Base-by-base conservation (phyloP, 352 stramenopile species). In the Phytophthora fragariae region DNA sequence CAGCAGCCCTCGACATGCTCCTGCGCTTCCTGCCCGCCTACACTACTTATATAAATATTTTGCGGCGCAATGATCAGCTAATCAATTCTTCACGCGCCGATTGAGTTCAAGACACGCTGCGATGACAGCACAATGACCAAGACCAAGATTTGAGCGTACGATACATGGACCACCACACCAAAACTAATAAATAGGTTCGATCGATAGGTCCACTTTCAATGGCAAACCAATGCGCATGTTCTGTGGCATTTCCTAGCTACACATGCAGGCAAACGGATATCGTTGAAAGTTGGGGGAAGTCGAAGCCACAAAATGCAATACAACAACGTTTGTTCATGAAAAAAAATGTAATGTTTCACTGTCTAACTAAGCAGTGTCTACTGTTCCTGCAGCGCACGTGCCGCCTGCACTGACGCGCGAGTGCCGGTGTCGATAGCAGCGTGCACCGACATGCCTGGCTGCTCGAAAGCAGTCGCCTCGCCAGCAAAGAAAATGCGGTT, bases 391-490 rank as follows among this genome's bases (percentile, higher is more conserved):
- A 95, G 71, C 19, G 85, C 88, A 44, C 41, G 52, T 4, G 68
- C 68, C 12, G 94, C 87, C 66, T 95, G 72, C 2, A 41, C 62
- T 1, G 89, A 87, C 0, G 87, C 89, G n/a, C 89, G 85, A 19
- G 80, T 86, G 24, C 89, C 89, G 10, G 89, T 95, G 57, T 95
- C 89, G 41, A 95, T 88, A 6, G 89, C 87, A 61, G 86, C 90
- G 67, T 95, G 89, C 59, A 95, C 89, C 10, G 89, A 84, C 89
- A 95, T 95, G 14, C 85, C 86, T 3, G 89, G 89, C 62, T 94
- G 86, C 61, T 95, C 85, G 46, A 90, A 94, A 17, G 89, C 87
- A 12, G 89, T 95, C 10, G 89, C 89, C 64, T 95, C 89, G 1
- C 89, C 89, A 14, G 89, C 89, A 46, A 95, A 95, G 75, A 95